These are phyloP conservation scores for Coelastrella sp. DNA, from an alignment of 139 green algal genomes.

Conservation along the genomic window DNA sequence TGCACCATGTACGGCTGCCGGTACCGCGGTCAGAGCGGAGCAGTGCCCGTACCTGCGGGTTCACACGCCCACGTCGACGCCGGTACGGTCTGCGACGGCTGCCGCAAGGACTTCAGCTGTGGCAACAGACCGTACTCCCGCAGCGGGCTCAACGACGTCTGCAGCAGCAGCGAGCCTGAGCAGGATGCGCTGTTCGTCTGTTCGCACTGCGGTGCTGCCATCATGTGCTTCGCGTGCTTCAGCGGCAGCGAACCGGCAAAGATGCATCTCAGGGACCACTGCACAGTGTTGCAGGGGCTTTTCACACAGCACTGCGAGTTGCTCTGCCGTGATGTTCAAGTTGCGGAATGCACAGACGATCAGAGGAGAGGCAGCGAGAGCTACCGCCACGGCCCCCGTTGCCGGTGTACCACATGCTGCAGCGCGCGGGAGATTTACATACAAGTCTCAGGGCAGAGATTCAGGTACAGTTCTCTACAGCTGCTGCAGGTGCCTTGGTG, in stretches of 20 bases:
- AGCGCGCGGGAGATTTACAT: neutral
- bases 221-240: neutral
- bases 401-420: neutral
- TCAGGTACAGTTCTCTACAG: neutral
- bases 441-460: neutral
- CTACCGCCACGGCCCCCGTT: neutral
- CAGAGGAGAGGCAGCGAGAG: neutral
- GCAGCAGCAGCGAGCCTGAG: neutral
- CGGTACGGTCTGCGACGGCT: neutral
- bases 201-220: neutral
- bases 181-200: neutral
- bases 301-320: neutral
- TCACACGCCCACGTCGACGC: neutral
- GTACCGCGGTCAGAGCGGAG: neutral
- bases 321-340: neutral
- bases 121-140: neutral
- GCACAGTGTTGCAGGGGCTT: neutral
- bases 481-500: conserved; percentile 18
- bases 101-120: neutral
- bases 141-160: neutral
- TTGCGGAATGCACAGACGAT: neutral
- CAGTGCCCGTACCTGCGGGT: neutral
- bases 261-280: neutral
- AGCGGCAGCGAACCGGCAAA: neutral
- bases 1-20: neutral